Percentiles rank a stretch among this genome's conserved stretches.
phyloP scores from a whole-genome alignment of 257 asterid genomes.

The Fraxinus excelsior region DNA sequence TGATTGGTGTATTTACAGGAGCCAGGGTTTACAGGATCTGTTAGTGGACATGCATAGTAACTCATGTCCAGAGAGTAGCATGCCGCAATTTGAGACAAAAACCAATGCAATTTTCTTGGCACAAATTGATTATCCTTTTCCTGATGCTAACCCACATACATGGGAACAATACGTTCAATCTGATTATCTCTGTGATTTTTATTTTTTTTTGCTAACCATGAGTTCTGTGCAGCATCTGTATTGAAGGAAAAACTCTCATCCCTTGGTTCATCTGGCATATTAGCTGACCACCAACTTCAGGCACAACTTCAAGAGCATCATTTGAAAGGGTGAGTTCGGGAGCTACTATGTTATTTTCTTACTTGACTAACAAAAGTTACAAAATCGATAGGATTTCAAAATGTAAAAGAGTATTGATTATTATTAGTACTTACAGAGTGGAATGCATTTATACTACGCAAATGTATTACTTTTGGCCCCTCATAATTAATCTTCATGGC shows the following conservation, averaged over 20 bases:
- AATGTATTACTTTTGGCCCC: background rate
- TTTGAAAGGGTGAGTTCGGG: constrained; percentile 79
- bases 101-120: background rate
- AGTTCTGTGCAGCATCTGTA: constrained; percentile 70
- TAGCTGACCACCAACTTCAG: constrained; percentile 99
- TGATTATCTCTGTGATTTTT: constrained; percentile 5
- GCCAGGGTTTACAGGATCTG: background rate
- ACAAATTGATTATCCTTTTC: background rate
- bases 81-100: background rate
- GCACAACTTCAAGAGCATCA: constrained; percentile 95
- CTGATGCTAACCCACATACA: background rate
- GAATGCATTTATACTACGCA: constrained; percentile 1
- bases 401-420: background rate
- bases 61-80: background rate
- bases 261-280: constrained; percentile 96
- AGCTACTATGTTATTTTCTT: background rate
- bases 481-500: background rate
- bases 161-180: background rate
- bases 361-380: background rate
- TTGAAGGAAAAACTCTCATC: constrained; percentile 95
- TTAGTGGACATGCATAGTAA: background rate
- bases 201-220: constrained; percentile 28
- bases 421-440: background rate
- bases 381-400: background rate
- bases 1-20: background rate